Base-by-base conservation (phyloP, 495 filamentous ascomycete species). In the Aspergillus bertholletiae region DNA sequence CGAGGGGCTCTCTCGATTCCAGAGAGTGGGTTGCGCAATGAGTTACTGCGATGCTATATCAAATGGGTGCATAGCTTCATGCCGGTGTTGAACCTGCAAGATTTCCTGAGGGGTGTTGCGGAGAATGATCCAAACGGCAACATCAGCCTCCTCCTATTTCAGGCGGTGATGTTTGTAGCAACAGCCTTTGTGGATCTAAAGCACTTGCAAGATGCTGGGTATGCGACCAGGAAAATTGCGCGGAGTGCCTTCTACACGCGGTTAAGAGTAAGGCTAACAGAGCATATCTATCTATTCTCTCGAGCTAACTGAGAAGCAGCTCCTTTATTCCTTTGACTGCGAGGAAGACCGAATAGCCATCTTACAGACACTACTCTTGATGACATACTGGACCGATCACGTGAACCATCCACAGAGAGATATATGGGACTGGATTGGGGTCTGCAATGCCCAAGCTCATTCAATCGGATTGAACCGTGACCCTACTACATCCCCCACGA, bases 391-490 rank as follows among this genome's bases (percentile, higher is more conserved):
- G 87, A 90, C 90, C 53, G 88, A 92, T 66, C 65, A 67, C 7
- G 65, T 70, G 48, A 73, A 72, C 37, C 87, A 84, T 2, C 87
- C 87, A 0, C 86, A 89, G 22, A 58, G 66, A 62, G 89, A 94
- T 66, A 92, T 88, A 17, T 92, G 88, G 87, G 87, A 92, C 58
- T 93, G 88, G 88, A 89, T 92, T 74, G 89, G 88, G 12, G 79
- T 92, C 5, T 89, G 88, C 28, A 89, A 90, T 51, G 91, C 85
- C 13, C 75, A 91, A 24, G 87, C 87, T 40, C 86, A 90, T 61
- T 91, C 88, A 0, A 90, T 93, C 53, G 89, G 89, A 3, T 74
- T 93, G 0, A 87, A 94, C 65, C 81, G 84, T 43, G 86, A 95
- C 58, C 88, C 90, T 15, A 75, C 76, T 15, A 78, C 83, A 2